Evolutionary conservation across 1,284 basidiomycete species (phyloP), one percentile per base, ranked within the genome.

Genomic region (Inonotus obliquus): DNA sequence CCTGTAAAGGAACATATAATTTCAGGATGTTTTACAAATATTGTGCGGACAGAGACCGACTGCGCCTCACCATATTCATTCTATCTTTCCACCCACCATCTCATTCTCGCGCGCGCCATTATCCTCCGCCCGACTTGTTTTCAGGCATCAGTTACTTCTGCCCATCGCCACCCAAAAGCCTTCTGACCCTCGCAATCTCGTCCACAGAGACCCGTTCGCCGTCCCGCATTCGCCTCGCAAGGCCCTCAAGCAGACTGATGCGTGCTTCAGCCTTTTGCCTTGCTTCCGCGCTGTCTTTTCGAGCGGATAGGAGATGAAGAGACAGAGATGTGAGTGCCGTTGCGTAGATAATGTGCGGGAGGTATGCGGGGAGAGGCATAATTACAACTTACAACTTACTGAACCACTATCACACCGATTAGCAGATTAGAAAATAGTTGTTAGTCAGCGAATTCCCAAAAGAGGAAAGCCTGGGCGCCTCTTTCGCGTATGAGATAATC

Each of bases 281-380:
- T 65, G 84, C 80, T 49, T 81, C 79, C 58, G 76, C 78, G 52
- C 76, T 76, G 1, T 68, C 68, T 52, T 76, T 79, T 62, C 81
- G 77, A 60, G 81, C 77, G 68, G 74, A 76, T 47, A 86, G 76
- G 38, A 85, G 74, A 71, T 88, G 85, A 61, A 86, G 81, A 47
- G 84, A 81, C 59, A 87, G 69, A 19, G 86, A 85, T 53, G 80
- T 84, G 62, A 87, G 74, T 25, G 84, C 83, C 52, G 84, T 74
- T 41, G 83, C 80, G 69, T 81, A 83, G 66, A 85, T 64, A 38
- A 85, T 71, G 61, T 85, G 82, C 25, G 81, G 81, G 63, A 79
- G 64, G 70, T 81, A 79, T 27, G 61, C 67, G n/a, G 71, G 70
- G 57, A 65, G 41, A 37, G 60, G 60, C 60, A 65, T 62, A 6